A percentile compares a stretch with the other conserved stretches of the same genome.
Conservation (phyloP, 805 yeast species). For the Pichia californica region DNA sequence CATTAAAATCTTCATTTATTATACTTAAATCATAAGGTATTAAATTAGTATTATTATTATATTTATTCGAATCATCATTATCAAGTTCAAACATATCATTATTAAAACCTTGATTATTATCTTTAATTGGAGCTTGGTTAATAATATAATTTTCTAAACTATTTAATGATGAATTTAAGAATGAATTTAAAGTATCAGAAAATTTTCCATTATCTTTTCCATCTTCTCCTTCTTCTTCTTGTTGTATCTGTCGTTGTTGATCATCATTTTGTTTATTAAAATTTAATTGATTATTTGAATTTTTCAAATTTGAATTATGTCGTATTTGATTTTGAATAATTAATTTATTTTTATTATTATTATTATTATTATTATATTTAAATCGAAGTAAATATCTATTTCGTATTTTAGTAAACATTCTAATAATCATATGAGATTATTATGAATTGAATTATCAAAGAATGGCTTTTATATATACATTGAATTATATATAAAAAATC, state of each 20-base stretch:
- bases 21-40: not conserved
- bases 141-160: conserved; percentile 6
- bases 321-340: not conserved
- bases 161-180: conserved; percentile 5
- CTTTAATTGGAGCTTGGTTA: not conserved
- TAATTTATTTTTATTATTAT: not conserved
- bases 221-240: not conserved
- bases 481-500: no score
- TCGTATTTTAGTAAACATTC: conserved; percentile 1
- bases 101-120: not conserved
- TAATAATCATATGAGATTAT: no score
- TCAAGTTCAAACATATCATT: not conserved
- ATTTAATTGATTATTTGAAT: no score
- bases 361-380: no score
- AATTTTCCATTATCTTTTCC: not conserved
- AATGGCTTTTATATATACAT: no score
- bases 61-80: no score
- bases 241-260: not conserved
- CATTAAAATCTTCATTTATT: conserved; percentile 3
- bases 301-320: no score
- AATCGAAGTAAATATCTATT: not conserved
- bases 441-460: no score
- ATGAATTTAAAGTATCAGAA: conserved; percentile 2
- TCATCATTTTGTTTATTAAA: not conserved
- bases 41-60: not conserved